Evolutionary conservation across 208 protist species (phyloP).

Genomic region (Willaertia magna): DNA sequence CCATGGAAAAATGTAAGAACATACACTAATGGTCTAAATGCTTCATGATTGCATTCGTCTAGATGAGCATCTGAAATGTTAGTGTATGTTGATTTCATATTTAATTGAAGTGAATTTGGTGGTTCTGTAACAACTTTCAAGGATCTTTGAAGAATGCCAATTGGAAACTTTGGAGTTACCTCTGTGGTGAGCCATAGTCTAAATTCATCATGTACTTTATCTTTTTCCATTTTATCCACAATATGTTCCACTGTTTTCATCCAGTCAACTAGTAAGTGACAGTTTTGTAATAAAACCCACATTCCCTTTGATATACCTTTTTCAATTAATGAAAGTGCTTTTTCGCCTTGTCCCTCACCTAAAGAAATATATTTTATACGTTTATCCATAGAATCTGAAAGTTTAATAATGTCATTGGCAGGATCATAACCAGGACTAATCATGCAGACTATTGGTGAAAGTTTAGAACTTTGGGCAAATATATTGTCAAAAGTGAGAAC

Average conservation of each 20-base stretch:
- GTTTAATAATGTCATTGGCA: slow-evolving; percentile 88
- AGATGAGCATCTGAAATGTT: slow-evolving; percentile 88
- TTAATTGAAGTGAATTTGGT: slow-evolving; percentile 94
- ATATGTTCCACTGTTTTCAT: slow-evolving; percentile 94
- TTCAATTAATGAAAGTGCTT: slow-evolving; percentile 87
- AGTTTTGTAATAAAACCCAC: slow-evolving; percentile 98
- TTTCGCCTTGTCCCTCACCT: slow-evolving; percentile 90
- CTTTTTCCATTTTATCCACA: slow-evolving; percentile 82
- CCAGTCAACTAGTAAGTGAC: slow-evolving; percentile 92
- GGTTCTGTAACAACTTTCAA: slow-evolving; percentile 97
- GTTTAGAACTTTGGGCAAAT: slow-evolving; percentile 69
- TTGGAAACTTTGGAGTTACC: slow-evolving; percentile 88
- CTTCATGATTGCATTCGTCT: slow-evolving; percentile 75
- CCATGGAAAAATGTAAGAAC: slow-evolving; percentile 96
- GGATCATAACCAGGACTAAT: slow-evolving; percentile 95
- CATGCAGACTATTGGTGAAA: slow-evolving; percentile 93
- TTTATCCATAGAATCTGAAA: slow-evolving; percentile 80
- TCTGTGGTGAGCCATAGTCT: slow-evolving; percentile 97
- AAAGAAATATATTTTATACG: slow-evolving; percentile 88
- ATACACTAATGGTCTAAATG: slow-evolving; percentile 92
- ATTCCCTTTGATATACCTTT: slow-evolving; percentile 80
- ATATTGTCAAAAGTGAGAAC: slow-evolving; percentile 72
- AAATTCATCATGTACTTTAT: slow-evolving; percentile 87
- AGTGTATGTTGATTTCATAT: slow-evolving; percentile 91
- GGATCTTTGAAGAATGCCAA: slow-evolving; percentile 91